Evolutionary conservation across 2,329 filamentous ascomycete species (phyloP).

Genomic region (Colletotrichum echinochloae): DNA sequence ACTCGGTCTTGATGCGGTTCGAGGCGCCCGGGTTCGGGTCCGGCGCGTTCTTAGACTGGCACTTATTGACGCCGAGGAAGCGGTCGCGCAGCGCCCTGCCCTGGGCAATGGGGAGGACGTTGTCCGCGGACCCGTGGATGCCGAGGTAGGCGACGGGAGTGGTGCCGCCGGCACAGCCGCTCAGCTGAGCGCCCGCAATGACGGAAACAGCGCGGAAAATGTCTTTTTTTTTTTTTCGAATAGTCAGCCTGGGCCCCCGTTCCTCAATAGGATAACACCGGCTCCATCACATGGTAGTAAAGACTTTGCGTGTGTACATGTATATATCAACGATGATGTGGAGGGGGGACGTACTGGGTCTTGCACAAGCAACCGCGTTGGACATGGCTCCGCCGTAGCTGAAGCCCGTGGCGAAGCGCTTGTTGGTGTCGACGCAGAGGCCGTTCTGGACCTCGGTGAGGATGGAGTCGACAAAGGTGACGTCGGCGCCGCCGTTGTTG

Average conservation of each 20-base stretch:
- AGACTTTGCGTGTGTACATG: too few relatives aligned
- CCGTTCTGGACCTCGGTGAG: conserved; percentile 52
- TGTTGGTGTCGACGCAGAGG: conserved; percentile 56
- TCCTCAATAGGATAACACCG: neutral
- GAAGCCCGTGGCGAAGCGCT: conserved; percentile 59
- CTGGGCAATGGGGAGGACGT: conserved; percentile 49
- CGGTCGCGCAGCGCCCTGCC: conserved; percentile 53
- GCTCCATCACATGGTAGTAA: neutral
- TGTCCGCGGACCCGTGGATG: conserved; percentile 54
- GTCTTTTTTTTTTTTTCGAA: neutral
- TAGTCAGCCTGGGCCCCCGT: neutral
- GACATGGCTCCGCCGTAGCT: conserved; percentile 59
- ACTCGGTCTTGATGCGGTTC: conserved; percentile 45
- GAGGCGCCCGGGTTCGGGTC: conserved; percentile 38
- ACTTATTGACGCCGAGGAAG: conserved; percentile 54
- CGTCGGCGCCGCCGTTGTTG: conserved; percentile 56
- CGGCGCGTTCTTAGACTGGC: conserved; percentile 42
- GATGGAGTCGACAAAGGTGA: conserved; percentile 55
- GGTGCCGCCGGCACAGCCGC: conserved; percentile 52
- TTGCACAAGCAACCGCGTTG: conserved; percentile 56
- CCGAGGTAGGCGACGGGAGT: conserved; percentile 54
- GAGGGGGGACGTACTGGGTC: conserved; percentile 47
- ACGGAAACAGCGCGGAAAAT: conserved; percentile 46
- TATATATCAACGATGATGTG: neutral
- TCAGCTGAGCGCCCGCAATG: conserved; percentile 49